These are phyloP conservation scores for Verticillium alfalfae DNA, from an alignment of 2,329 filamentous ascomycete genomes.

Conservation along the genomic window DNA sequence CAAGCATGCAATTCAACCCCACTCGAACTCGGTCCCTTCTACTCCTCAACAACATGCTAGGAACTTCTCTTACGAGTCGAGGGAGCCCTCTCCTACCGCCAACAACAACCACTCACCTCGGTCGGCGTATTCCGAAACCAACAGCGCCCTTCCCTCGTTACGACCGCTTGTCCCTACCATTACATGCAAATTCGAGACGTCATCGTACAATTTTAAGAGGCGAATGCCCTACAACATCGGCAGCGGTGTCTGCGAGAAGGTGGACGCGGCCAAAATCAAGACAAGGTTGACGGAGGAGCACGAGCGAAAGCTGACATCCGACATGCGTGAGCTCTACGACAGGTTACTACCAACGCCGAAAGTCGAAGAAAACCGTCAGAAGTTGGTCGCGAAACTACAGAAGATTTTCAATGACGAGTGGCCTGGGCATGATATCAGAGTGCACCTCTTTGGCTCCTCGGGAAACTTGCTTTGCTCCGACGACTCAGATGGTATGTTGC, in stretches of 20 bases:
- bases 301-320: conserved; percentile 68
- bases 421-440: conserved; percentile 84
- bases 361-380: conserved; percentile 69
- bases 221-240: conserved; percentile 90
- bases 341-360: conserved; percentile 75
- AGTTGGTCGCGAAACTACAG: conserved; percentile 82
- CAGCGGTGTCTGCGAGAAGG: conserved; percentile 68
- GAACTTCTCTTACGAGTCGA: conserved; percentile 74
- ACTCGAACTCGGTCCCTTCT: conserved; percentile 88
- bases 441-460: conserved; percentile 96
- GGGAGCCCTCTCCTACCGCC: conserved; percentile 72
- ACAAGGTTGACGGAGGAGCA: conserved; percentile 65
- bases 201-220: conserved; percentile 72
- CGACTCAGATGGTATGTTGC: conserved; percentile 83
- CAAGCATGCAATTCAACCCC: conserved; percentile 25
- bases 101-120: conserved; percentile 77
- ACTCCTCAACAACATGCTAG: conserved; percentile 87
- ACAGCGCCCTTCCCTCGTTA: conserved; percentile 64
- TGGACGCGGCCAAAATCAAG: conserved; percentile 68
- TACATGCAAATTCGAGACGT: conserved; percentile 85
- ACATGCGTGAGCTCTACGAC: conserved; percentile 82
- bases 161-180: conserved; percentile 55
- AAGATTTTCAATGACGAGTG: conserved; percentile 84
- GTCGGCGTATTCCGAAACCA: conserved; percentile 86
- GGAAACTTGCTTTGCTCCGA: conserved; percentile 92